These are phyloP conservation scores for Cladosporium austrohemisphaericum DNA, from an alignment of 2,329 filamentous ascomycete genomes.

Conservation along the genomic window DNA sequence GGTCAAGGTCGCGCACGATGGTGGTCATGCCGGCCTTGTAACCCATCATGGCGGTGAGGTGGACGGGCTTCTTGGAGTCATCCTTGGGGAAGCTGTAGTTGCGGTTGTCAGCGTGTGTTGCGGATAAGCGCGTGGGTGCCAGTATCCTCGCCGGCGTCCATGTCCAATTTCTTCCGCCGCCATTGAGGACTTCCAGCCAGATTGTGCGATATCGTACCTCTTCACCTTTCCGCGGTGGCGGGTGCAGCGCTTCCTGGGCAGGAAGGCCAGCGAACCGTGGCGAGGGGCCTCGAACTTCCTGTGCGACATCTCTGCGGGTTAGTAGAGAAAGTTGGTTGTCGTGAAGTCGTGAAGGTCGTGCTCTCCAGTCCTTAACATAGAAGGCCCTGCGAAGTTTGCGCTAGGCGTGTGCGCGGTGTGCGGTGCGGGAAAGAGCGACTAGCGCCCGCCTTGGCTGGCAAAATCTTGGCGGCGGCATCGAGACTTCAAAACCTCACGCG, in stretches of 20 bases:
- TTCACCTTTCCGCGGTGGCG: constrained; percentile 97
- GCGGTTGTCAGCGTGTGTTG: constrained; percentile 6
- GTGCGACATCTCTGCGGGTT: constrained; percentile 48
- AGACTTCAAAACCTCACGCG: constrained; percentile 14
- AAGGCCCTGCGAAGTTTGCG: constrained; percentile 9
- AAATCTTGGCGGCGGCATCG: background rate
- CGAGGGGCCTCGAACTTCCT: constrained; percentile 81
- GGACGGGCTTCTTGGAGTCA: constrained; percentile 99
- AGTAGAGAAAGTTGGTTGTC: constrained; percentile 11
- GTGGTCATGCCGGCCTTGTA: constrained; percentile 99
- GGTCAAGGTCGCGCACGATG: constrained; percentile 98
- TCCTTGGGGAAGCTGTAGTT: constrained; percentile 93
- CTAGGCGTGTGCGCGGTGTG: constrained; percentile 9
- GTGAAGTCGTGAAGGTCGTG: constrained; percentile 4
- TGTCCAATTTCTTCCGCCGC: background rate
- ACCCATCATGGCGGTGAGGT: constrained; percentile 96
- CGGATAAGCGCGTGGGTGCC: background rate
- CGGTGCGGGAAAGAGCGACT: background rate
- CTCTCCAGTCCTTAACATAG: background rate
- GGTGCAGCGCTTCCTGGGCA: constrained; percentile 76
- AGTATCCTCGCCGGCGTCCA: constrained; percentile 16
- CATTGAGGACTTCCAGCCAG: background rate
- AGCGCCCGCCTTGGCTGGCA: background rate
- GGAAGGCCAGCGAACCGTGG: constrained; percentile 69
- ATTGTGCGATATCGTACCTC: constrained; percentile 60